Evolutionary conservation across 345 rosid genomes (phyloP), one percentile per base, ranked within the genome.

Genomic region (Lepidium didymum): DNA sequence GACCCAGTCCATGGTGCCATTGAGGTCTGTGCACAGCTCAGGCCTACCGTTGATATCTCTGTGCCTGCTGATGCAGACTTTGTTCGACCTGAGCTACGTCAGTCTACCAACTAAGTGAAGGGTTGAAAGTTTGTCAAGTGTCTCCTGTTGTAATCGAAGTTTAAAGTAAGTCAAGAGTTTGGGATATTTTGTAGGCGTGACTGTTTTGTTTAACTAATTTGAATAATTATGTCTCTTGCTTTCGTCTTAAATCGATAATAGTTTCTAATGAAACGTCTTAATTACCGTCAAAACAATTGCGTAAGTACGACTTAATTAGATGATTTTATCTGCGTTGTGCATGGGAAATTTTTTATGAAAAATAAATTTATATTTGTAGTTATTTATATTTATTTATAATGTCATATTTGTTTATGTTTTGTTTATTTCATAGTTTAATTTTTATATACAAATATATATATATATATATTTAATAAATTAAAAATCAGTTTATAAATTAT

Each of bases 1-100:
- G 98, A 92, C 40, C 92, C 94, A 1, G 91, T 92, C 13, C 98
- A 92, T 31, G 93, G 90, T 67, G 98, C 92, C 41, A 79, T 88
- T 5, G 79, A 85, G 64, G 97, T 90, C 15, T 92, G 96, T 6
- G 92, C 98, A 15, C 85, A 80, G 62, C 67, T 92, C 80, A 88
- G 98, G 71, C 97, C 97, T 5, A 85, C 96, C 0, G 91, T 90
- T 0, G 97, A 92, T 80, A 92, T 92, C 60, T 90, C 98, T 0
- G 93, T 90, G 52, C 80, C 98, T 14, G 38, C 87, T 4, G 87
- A 92, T 76, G 98, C 98, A 0, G 96, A 92, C 70, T 92, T 92
- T 36, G 98, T 92, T 36, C 95, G 96, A 13, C 96, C 96, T 0
- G 98, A 90, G 82, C 73, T 92, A 67, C 88, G 96, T 50, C 92